Conservation (phyloP, 805 yeast species). For the Martiniozyma abietophila region DNA sequence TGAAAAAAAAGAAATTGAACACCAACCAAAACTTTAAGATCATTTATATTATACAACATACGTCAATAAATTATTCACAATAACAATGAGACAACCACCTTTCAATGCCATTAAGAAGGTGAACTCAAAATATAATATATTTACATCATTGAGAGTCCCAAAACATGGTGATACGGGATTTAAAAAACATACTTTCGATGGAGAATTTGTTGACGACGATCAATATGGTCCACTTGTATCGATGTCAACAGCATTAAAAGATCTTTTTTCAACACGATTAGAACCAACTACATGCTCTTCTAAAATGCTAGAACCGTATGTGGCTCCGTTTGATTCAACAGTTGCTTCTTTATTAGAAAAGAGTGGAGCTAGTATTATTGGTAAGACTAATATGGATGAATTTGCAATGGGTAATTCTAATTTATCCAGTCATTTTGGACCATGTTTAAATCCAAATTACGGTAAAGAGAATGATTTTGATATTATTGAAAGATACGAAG, state of each 20-base stretch:
- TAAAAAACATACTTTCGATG: no score
- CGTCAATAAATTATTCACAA: background rate
- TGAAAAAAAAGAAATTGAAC: no score
- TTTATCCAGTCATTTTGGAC: conserved; percentile 45
- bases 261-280: conserved; percentile 62
- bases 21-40: background rate
- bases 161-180: no score
- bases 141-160: conserved; percentile 29
- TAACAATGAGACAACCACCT: conserved; percentile 1
- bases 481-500: conserved; percentile 17
- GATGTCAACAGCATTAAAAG: conserved; percentile 51
- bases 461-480: conserved; percentile 10
- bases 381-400: conserved; percentile 90
- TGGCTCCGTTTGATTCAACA: conserved; percentile 78
- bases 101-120: conserved; percentile 7
- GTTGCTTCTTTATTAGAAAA: conserved; percentile 44
- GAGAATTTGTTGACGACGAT: background rate
- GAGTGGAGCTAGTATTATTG: conserved; percentile 48
- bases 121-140: conserved; percentile 26
- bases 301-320: conserved; percentile 44
- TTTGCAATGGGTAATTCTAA: conserved; percentile 93
- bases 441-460: conserved; percentile 44
- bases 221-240: conserved; percentile 7
- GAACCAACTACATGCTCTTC: conserved; percentile 77
- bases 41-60: background rate